Evolutionary conservation across 768 basidiomycete species (phyloP).

Genomic region (Lanmaoa pseudosensibilis): DNA sequence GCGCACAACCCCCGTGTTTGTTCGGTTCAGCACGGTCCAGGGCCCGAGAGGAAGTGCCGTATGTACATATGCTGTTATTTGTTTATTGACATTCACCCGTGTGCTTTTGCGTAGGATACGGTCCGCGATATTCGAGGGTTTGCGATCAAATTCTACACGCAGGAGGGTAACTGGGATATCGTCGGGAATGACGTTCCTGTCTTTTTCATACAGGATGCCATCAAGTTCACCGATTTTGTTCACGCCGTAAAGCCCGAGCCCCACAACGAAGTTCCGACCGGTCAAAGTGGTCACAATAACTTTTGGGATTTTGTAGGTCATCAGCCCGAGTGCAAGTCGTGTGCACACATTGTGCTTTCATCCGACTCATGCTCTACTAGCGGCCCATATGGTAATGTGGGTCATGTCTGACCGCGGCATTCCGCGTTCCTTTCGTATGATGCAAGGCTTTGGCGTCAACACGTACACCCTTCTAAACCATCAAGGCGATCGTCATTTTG

Average conservation of each 20-base stretch:
- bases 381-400: constrained; percentile 81
- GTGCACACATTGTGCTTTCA: background rate
- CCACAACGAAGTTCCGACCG: constrained; percentile 74
- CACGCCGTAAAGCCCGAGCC: constrained; percentile 88
- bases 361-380: constrained; percentile 33
- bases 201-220: constrained; percentile 78
- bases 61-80: constrained; percentile 22
- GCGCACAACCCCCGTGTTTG: constrained; percentile 72
- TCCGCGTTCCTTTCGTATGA: constrained; percentile 83
- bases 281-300: constrained; percentile 75
- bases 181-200: constrained; percentile 85
- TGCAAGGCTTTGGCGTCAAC: constrained; percentile 90
- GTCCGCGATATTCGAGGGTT: constrained; percentile 88
- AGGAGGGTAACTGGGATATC: constrained; percentile 85
- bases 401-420: constrained; percentile 81
- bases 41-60: constrained; percentile 83
- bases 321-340: constrained; percentile 56
- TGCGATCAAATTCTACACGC: constrained; percentile 79
- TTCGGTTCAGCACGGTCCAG: constrained; percentile 85
- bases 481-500: constrained; percentile 69
- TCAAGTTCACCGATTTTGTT: constrained; percentile 84
- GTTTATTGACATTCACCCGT: background rate
- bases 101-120: constrained; percentile 48
- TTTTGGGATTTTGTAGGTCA: constrained; percentile 85
- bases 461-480: constrained; percentile 75